A percentile compares a stretch with the other conserved stretches of the same genome.
phyloP scores from a whole-genome alignment of 192 early-diverging fungal genomes.

The Podila minutissima region DNA sequence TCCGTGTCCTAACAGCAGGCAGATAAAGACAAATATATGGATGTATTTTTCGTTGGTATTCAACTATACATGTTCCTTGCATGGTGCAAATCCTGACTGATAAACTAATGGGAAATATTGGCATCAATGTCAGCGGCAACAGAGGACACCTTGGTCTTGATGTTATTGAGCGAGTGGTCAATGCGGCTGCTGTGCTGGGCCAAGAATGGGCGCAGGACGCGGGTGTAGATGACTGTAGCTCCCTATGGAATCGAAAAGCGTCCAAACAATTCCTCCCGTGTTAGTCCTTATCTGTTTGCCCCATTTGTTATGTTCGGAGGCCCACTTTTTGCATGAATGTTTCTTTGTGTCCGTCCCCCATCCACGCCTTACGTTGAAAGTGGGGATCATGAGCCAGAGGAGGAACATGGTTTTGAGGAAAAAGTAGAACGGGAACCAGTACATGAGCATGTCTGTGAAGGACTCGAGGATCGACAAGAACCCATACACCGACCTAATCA shows the following conservation, averaged over 20 bases:
- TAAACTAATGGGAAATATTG: constrained; percentile 4
- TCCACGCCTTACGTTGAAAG: constrained; percentile 58
- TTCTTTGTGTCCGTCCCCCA: background rate
- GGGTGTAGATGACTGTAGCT: constrained; percentile 80
- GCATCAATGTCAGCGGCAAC: constrained; percentile 27
- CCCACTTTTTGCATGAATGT: no score
- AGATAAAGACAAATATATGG: background rate
- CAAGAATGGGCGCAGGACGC: constrained; percentile 78
- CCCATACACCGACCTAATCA: constrained; percentile 78
- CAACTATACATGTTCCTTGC: background rate
- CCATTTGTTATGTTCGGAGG: background rate
- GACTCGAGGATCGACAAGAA: constrained; percentile 88
- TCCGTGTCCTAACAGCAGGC: background rate
- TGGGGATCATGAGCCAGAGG: constrained; percentile 83
- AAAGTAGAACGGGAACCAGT: constrained; percentile 97
- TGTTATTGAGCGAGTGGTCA: constrained; percentile 24
- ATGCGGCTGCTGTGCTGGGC: constrained; percentile 51
- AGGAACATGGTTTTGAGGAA: constrained; percentile 87
- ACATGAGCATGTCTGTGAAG: constrained; percentile 85
- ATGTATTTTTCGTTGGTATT: constrained; percentile 19
- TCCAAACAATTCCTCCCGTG: background rate
- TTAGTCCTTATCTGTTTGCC: background rate
- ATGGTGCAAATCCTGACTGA: background rate
- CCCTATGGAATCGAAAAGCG: constrained; percentile 59
- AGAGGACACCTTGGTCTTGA: constrained; percentile 42